These are phyloP conservation scores for Globisporangium canariense DNA, from an alignment of 352 stramenopile species.

Conservation along the genomic window DNA sequence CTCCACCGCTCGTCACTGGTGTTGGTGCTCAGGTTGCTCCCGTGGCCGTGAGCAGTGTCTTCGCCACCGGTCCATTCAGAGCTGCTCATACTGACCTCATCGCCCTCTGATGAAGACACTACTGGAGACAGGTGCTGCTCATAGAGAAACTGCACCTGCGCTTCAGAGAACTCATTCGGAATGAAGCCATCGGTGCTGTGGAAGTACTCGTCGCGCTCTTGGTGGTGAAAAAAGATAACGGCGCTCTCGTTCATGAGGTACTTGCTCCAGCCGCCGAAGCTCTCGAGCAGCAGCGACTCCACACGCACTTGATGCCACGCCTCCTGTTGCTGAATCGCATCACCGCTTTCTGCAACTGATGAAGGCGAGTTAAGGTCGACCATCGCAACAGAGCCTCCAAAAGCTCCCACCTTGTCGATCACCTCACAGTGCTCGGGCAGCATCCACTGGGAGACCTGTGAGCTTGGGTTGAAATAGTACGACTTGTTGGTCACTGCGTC, in stretches of 20 bases:
- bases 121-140: not conserved
- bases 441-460: slow-evolving; percentile 42
- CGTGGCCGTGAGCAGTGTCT: not conserved
- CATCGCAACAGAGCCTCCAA: no score
- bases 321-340: not conserved
- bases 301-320: not conserved
- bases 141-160: slow-evolving; percentile 5
- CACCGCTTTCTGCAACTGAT: not conserved
- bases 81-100: not conserved
- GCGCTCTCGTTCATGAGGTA: slow-evolving; percentile 9
- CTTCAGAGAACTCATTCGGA: slow-evolving; percentile 15
- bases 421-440: slow-evolving; percentile 15
- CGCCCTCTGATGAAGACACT: not conserved
- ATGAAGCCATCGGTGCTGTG: not conserved
- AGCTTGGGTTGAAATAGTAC: slow-evolving; percentile 47
- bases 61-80: not conserved
- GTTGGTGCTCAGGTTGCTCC: not conserved
- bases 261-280: slow-evolving; percentile 18
- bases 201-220: slow-evolving; percentile 13
- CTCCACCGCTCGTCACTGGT: slow-evolving; percentile 12
- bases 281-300: slow-evolving; percentile 19
- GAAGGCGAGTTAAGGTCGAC: not conserved
- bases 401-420: slow-evolving; percentile 1
- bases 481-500: slow-evolving; percentile 44
- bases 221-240: slow-evolving; percentile 20